Evolutionary conservation across 2,329 filamentous ascomycete genomes (phyloP).

Genomic region (Paecilomyces variotii): DNA sequence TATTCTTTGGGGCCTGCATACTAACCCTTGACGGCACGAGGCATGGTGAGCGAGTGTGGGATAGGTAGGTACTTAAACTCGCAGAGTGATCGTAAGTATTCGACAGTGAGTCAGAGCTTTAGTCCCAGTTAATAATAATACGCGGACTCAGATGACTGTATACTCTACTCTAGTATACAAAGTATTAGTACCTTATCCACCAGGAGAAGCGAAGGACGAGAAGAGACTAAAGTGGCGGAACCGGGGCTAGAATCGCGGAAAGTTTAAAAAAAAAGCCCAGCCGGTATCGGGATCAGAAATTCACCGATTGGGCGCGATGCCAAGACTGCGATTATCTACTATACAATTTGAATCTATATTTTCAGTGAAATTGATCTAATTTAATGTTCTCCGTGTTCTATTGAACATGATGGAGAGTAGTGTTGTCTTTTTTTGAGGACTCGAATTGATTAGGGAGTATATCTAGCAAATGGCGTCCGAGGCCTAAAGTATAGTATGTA

Average conservation of each 20-base stretch:
- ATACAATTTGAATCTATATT: too few species aligned
- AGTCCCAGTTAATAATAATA: too few species aligned
- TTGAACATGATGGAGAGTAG: too few species aligned
- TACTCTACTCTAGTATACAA: neutral
- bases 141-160: neutral
- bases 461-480: too few species aligned
- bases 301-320: neutral
- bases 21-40: slow-evolving; percentile 33
- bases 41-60: slow-evolving; percentile 20
- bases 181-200: neutral
- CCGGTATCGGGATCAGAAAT: neutral
- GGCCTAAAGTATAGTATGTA: neutral
- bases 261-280: neutral
- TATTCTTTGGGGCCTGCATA: neutral
- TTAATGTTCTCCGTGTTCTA: too few species aligned
- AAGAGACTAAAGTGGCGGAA: neutral
- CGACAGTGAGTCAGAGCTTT: too few species aligned
- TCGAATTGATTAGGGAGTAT: too few species aligned
- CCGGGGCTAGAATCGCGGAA: too few species aligned
- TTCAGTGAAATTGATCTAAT: too few species aligned
- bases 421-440: too few species aligned
- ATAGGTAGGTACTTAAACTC: too few species aligned
- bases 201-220: neutral
- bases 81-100: too few species aligned
- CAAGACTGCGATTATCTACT: neutral